Evolutionary conservation across 495 filamentous ascomycete genomes (phyloP).

Genomic region (Evernia prunastri): DNA sequence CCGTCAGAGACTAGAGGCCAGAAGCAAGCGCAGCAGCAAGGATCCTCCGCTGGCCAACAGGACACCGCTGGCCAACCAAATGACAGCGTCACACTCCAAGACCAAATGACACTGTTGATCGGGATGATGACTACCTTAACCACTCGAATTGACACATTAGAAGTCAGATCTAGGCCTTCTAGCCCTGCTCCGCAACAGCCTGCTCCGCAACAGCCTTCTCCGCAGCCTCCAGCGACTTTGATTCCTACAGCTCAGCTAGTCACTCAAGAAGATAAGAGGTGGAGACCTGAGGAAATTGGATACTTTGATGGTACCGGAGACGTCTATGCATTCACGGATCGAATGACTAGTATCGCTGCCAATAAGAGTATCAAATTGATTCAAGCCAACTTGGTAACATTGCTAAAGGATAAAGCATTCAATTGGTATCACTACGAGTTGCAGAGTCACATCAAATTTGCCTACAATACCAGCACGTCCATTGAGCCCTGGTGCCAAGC

Average conservation of each 20-base stretch:
- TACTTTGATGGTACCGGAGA: neutral
- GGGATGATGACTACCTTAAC: no score
- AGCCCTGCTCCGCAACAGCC: neutral
- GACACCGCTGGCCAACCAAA: neutral
- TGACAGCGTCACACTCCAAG: neutral
- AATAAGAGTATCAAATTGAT: neutral
- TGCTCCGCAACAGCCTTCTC: no score
- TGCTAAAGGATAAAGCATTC: neutral
- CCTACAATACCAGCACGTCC: neutral
- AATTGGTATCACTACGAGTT: neutral
- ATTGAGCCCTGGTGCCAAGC: neutral
- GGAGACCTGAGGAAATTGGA: neutral
- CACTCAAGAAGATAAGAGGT: neutral
- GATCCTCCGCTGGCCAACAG: neutral
- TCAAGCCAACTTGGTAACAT: neutral
- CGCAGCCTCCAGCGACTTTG: no score
- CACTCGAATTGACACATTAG: neutral
- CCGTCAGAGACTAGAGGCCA: neutral
- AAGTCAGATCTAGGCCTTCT: neutral
- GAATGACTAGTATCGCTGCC: neutral
- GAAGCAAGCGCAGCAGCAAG: no score
- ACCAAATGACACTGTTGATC: neutral
- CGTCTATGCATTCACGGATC: neutral
- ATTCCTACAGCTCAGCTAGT: neutral
- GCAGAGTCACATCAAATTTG: neutral